phyloP scores from a whole-genome alignment of 2,329 filamentous ascomycete genomes.

The Coleophoma cylindrospora region DNA sequence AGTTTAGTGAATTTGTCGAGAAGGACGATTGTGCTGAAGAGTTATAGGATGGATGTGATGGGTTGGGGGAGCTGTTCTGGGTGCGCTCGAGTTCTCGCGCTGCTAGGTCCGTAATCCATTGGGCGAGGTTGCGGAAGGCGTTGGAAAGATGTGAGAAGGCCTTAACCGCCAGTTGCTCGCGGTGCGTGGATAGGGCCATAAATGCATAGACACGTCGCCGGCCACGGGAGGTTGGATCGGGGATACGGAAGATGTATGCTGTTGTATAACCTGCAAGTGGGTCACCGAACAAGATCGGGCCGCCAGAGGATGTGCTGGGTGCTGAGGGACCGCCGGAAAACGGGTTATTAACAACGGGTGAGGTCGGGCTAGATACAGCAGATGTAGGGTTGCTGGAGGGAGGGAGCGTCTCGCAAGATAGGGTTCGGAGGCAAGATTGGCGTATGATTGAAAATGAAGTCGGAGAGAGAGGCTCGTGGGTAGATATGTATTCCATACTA shows the following conservation, averaged over 20 bases:
- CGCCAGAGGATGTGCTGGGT: slow-evolving; percentile 50
- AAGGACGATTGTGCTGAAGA: neutral
- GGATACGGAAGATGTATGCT: slow-evolving; percentile 65
- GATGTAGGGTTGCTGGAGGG: slow-evolving; percentile 34
- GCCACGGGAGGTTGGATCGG: slow-evolving; percentile 61
- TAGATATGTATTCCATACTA: slow-evolving; percentile 64
- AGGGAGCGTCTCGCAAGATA: slow-evolving; percentile 63
- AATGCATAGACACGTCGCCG: slow-evolving; percentile 67
- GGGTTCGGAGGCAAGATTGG: slow-evolving; percentile 59
- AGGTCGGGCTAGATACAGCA: slow-evolving; percentile 28
- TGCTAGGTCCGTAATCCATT: slow-evolving; percentile 61
- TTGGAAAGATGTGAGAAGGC: slow-evolving; percentile 57
- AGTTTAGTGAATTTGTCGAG: neutral
- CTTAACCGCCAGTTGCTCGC: slow-evolving; percentile 61
- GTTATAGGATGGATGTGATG: neutral
- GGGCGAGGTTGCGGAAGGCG: slow-evolving; percentile 59
- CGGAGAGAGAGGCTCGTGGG: slow-evolving; percentile 56
- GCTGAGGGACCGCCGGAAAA: slow-evolving; percentile 30
- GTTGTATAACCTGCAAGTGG: slow-evolving; percentile 62
- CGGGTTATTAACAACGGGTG: slow-evolving; percentile 34
- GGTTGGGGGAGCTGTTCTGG: slow-evolving; percentile 6
- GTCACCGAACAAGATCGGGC: slow-evolving; percentile 66
- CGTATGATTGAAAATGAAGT: slow-evolving; percentile 64
- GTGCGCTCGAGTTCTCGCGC: slow-evolving; percentile 54
- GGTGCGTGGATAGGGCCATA: slow-evolving; percentile 59